Base-by-base conservation (phyloP, 441 rosid genomes). In the Populus hybrid region DNA sequence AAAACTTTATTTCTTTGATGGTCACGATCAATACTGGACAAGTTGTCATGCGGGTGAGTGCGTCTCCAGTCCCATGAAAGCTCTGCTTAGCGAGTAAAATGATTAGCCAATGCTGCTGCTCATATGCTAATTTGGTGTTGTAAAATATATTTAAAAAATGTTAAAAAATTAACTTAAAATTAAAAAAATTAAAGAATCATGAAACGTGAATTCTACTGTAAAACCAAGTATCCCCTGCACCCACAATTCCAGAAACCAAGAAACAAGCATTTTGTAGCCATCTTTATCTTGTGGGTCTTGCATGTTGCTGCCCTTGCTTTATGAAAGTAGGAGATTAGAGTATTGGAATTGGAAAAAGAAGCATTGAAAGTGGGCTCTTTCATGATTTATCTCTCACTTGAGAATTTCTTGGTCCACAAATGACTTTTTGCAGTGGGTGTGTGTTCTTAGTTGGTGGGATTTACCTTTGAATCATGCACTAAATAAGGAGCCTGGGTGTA, bases 321-420 rank as follows among this genome's bases (percentile, higher is more conserved):
- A 84, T 77, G 82, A 78, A 81, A 84, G 87, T 5, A 2, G 80
- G 24, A 81, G 83, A 71, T 75, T 74, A 73, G 77, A 78, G 87
- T 78, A 38, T 87, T 84, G 91, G 87, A 85, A 87, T 87, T 85
- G 79, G 87, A 72, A 74, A 85, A 87, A 84, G 87, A 6, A 40
- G 74, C 75, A 81, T 77, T 82, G 79, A 75, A 82, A 82, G 77
- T 85, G 82, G 77, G 68, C 34, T 83, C 83, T 20, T 65, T 77
- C 85, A 84, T 85, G 72, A 81, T 87, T 85, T 84, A 73, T 78
- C 85, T 81, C 80, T 79, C 77, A 50, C 85, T 73, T 64, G 9
- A 8, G 11, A 16, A 10, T 67, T 73, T 40, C 12, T 12, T 68
- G 81, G 77, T 67, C 77, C 81, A 74, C 64, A 76, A 1, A 68